Base-by-base conservation (phyloP, 768 basidiomycete species). In the Collybiopsis confluens region DNA sequence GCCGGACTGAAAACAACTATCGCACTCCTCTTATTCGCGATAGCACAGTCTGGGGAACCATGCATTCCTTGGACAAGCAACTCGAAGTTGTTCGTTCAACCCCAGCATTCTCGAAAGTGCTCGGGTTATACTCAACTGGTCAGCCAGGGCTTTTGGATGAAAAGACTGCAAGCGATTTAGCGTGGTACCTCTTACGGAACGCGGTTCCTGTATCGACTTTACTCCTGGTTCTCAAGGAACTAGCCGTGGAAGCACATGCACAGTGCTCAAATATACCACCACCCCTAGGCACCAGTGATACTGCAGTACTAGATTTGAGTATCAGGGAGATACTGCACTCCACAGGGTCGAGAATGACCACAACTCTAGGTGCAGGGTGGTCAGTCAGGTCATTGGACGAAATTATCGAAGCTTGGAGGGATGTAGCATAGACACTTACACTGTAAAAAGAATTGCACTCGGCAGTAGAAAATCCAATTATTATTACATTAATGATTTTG, bases 321-420 rank as follows among this genome's bases (percentile, higher is more conserved):
- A 92, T 98, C 57, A 86, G 83, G 60, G 89, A 95, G 63, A 92
- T 97, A 8, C 64, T 97, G 56, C 88, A 92, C 62, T 81, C 84
- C 0, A 89, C 94, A 0, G 95, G 95, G 1, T 81, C 83, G 0
- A 93, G 90, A 62, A 80, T 90, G 78, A 83, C 82, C 20, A 83
- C 83, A 4, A 75, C 80, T 10, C 66, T 87, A 23, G 87, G 84
- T 3, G 79, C 82, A 0, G 88, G 86, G 7, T 91, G 89, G 89
- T 79, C 81, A n/a, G 76, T 81, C 13, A 72, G 79, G 50, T 85
- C 83, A 3, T 62, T 91, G 54, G 81, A 87, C 59, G 85, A 88
- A 54, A 73, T 90, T 26, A 72, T 88, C 27, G 71, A 71, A 3
- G 73, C 74, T 1, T 90, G 88, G 88, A 73, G 65, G 13, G 20